phyloP scores from a whole-genome alignment of 2,329 filamentous ascomycete genomes.

The Boeremia exigua region DNA sequence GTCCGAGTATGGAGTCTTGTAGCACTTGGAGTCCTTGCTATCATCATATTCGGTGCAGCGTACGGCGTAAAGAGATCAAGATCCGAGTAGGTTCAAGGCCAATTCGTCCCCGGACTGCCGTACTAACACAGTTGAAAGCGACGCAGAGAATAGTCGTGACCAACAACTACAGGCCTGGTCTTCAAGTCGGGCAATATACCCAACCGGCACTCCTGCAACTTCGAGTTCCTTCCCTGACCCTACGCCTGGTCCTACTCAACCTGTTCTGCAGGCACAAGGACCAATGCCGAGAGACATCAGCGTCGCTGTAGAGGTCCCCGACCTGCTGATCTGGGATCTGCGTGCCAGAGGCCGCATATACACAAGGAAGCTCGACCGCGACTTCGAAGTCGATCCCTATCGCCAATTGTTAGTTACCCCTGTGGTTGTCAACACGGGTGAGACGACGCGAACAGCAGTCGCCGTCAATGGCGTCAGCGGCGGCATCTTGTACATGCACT shows the following conservation, averaged over 20 bases:
- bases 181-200: background rate
- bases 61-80: background rate
- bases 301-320: background rate
- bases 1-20: background rate
- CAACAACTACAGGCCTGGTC: background rate
- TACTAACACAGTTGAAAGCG: background rate
- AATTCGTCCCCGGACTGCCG: background rate
- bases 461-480: constrained; percentile 10
- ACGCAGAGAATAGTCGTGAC: background rate
- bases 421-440: constrained; percentile 4
- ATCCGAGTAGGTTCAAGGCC: background rate
- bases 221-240: background rate
- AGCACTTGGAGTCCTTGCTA: background rate
- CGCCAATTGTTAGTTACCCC: constrained; percentile 14
- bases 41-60: constrained; percentile 5
- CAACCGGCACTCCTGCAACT: background rate
- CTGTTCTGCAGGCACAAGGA: background rate
- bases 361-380: background rate
- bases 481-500: constrained; percentile 13
- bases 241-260: background rate
- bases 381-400: background rate
- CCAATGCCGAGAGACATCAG: constrained; percentile 3
- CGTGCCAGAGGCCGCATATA: background rate
- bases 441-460: constrained; percentile 8
- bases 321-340: constrained; percentile 6